Conservation (phyloP, 2,329 filamentous ascomycete genomes). For the Hymenoscyphus fructigenus region DNA sequence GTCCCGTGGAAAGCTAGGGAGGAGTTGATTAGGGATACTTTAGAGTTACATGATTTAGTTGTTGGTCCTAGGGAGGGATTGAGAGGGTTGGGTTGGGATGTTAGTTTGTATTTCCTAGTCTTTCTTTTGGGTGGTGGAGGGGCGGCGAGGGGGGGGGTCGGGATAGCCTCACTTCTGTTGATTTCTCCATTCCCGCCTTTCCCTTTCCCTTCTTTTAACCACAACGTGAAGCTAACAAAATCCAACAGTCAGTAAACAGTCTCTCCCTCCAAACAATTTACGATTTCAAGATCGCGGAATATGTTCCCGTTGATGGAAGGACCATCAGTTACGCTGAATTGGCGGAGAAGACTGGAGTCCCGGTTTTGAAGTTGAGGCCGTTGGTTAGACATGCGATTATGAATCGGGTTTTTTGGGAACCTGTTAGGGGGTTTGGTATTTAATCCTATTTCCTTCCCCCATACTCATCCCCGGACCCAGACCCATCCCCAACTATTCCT, state of each 20-base stretch:
- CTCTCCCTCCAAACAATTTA: constrained; percentile 15
- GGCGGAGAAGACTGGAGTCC: constrained; percentile 29
- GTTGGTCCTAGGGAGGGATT: not conserved
- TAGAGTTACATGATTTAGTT: constrained; percentile 7
- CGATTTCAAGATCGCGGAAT: constrained; percentile 27
- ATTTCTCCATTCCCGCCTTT: too few relatives aligned
- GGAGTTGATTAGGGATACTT: not conserved
- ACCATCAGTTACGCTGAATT: constrained; percentile 45
- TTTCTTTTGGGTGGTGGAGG: too few relatives aligned
- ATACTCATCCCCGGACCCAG: too few relatives aligned
- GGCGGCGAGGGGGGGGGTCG: too few relatives aligned
- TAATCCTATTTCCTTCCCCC: not conserved
- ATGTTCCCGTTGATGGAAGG: constrained; percentile 46
- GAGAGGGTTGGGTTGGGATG: constrained; percentile 6
- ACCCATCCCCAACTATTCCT: too few relatives aligned
- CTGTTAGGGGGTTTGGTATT: constrained; percentile 31
- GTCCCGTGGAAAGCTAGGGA: not conserved
- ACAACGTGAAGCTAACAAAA: not conserved
- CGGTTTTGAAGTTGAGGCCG: constrained; percentile 44
- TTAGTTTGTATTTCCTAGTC: not conserved
- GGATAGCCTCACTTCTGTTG: too few relatives aligned
- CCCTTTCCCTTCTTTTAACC: not conserved
- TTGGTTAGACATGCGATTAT: constrained; percentile 55
- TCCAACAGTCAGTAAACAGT: not conserved
- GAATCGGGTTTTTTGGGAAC: constrained; percentile 48